These are phyloP conservation scores for Mucor plumbeus DNA, from an alignment of 371 early-diverging fungal genomes.

Conservation along the genomic window DNA sequence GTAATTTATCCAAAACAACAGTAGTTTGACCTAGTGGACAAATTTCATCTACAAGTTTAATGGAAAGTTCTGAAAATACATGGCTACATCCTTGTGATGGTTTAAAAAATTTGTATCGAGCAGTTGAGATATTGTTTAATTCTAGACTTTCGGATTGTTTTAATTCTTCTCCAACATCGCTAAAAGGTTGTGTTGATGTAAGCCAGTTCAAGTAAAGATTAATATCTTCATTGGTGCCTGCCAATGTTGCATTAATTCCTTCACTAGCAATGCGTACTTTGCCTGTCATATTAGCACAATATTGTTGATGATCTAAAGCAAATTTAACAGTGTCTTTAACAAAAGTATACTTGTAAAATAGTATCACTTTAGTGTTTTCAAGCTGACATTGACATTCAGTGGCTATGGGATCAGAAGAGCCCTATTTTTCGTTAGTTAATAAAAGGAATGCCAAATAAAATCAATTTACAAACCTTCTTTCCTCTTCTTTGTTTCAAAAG, in stretches of 20 bases:
- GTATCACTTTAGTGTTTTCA: constrained; percentile 50
- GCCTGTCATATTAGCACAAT: constrained; percentile 50
- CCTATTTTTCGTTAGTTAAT: constrained; percentile 11
- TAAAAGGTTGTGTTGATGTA: constrained; percentile 24
- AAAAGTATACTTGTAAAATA: constrained; percentile 63
- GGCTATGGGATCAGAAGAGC: constrained; percentile 50
- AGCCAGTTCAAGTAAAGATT: constrained; percentile 56
- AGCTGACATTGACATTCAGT: constrained; percentile 38
- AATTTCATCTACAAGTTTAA: constrained; percentile 73
- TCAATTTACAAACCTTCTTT: constrained; percentile 23
- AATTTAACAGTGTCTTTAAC: constrained; percentile 49
- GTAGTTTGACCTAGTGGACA: constrained; percentile 64
- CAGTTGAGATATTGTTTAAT: constrained; percentile 2
- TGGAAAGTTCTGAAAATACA: constrained; percentile 64
- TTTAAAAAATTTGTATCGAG: constrained; percentile 63
- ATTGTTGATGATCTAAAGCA: constrained; percentile 48
- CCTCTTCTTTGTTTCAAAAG: constrained; percentile 32
- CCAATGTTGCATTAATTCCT: constrained; percentile 73
- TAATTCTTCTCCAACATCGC: constrained; percentile 1
- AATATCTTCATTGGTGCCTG: constrained; percentile 52
- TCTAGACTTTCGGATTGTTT: neutral
- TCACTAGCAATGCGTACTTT: constrained; percentile 69
- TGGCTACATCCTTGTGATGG: constrained; percentile 72
- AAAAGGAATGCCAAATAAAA: neutral
- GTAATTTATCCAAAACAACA: constrained; percentile 24